Evolutionary conservation across 345 rosid genomes (phyloP).

Genomic region (Sapria himalayana): DNA sequence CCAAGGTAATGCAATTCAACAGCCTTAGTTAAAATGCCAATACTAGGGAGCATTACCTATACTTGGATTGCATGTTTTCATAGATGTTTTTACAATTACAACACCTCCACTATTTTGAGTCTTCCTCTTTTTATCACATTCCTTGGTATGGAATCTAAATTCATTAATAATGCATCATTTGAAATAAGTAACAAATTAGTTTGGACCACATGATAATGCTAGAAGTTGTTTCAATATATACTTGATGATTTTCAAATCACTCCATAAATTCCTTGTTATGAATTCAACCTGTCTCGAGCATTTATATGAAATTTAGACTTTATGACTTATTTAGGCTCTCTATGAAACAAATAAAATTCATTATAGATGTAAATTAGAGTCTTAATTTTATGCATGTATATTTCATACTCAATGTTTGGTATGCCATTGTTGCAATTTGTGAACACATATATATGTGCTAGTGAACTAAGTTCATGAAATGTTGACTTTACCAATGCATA

Average conservation of each 20-base stretch:
- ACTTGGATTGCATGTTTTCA: no score
- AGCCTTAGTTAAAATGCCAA: neutral
- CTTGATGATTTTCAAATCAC: neutral
- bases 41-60: neutral
- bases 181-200: neutral
- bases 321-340: no score
- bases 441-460: neutral
- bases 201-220: neutral
- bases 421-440: neutral
- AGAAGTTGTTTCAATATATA: neutral
- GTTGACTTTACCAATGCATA: neutral
- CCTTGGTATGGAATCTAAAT: neutral
- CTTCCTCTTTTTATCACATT: neutral
- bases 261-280: neutral
- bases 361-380: neutral
- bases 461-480: neutral
- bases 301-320: neutral
- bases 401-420: neutral
- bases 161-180: conserved; percentile 1
- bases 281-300: no score
- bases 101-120: conserved; percentile 1
- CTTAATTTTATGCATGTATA: no score
- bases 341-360: neutral
- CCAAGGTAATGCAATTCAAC: conserved; percentile 2
- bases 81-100: neutral